These are phyloP conservation scores for Cercospora nicotianae DNA, from an alignment of 2,329 filamentous ascomycete species.

Conservation along the genomic window DNA sequence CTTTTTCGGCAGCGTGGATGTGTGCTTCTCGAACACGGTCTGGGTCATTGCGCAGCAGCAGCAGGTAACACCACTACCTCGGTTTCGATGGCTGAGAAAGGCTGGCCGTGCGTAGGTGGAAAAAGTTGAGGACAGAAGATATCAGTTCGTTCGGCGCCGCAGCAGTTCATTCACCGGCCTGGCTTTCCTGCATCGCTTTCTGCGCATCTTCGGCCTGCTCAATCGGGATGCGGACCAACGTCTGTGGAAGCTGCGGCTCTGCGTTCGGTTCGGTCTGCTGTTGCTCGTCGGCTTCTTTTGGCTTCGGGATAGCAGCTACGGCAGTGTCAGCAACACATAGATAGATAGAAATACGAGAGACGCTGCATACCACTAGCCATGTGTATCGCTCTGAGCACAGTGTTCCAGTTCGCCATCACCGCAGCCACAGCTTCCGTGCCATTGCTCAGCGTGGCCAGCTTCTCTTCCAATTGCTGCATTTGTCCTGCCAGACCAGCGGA, in stretches of 20 bases:
- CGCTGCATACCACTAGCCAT: slow-evolving; percentile 76
- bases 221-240: slow-evolving; percentile 79
- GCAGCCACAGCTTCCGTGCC: slow-evolving; percentile 83
- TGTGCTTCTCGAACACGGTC: background rate
- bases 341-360: slow-evolving; percentile 61
- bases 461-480: slow-evolving; percentile 79
- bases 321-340: slow-evolving; percentile 1
- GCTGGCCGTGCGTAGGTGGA: background rate
- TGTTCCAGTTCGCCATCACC: slow-evolving; percentile 87
- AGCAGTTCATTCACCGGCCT: slow-evolving; percentile 21
- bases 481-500: slow-evolving; percentile 76
- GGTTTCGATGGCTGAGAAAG: background rate
- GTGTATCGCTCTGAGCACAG: slow-evolving; percentile 77
- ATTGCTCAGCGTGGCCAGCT: slow-evolving; percentile 73
- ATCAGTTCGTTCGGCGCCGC: background rate
- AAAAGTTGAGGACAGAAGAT: background rate
- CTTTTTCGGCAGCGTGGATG: background rate
- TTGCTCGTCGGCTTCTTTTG: slow-evolving; percentile 50
- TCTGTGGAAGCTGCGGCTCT: slow-evolving; percentile 66
- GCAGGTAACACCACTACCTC: background rate
- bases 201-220: slow-evolving; percentile 56
- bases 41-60: background rate
- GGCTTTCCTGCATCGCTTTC: slow-evolving; percentile 30
- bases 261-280: slow-evolving; percentile 41
- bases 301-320: slow-evolving; percentile 65